Conservation (phyloP, 75 land plant genomes). For the Pseudotsuga menziesii region DNA sequence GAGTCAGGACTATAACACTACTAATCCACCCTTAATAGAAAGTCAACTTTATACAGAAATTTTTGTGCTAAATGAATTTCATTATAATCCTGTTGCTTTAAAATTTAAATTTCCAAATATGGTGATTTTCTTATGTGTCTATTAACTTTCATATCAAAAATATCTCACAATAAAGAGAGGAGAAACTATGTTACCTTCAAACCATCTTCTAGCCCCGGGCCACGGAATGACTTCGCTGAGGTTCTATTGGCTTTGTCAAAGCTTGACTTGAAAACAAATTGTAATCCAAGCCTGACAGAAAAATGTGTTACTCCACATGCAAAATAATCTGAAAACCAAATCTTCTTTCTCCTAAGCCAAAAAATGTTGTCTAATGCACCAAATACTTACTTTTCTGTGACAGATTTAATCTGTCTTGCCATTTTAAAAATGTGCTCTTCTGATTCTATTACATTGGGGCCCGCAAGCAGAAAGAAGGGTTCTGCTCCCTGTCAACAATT, state of each 20-base stretch:
- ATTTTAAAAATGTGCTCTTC: conserved; percentile 78
- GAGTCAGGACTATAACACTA: too few species aligned
- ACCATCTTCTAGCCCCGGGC: conserved; percentile 94
- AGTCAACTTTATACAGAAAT: too few species aligned
- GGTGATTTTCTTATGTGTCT: too few species aligned
- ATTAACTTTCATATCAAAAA: not conserved
- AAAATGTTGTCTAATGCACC: not conserved
- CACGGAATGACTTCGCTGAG: conserved; percentile 92
- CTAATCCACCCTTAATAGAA: too few species aligned
- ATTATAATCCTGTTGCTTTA: too few species aligned
- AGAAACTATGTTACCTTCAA: conserved; percentile 47
- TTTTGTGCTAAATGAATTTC: too few species aligned
- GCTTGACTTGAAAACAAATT: conserved; percentile 90
- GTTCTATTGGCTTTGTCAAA: conserved; percentile 99
- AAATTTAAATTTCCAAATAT: too few species aligned
- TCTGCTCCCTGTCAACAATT: conserved; percentile 58
- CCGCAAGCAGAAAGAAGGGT: conserved; percentile 93
- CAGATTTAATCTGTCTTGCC: conserved; percentile 79
- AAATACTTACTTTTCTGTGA: conserved; percentile 57
- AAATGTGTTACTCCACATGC: not conserved
- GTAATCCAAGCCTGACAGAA: conserved; percentile 64
- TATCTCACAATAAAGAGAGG: not conserved
- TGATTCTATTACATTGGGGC: conserved; percentile 97
- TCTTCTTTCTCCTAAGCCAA: not conserved
- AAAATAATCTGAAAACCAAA: conserved; percentile 6